These are phyloP conservation scores for Yarrowia divulgata DNA, from an alignment of 805 yeast genomes.

Conservation along the genomic window DNA sequence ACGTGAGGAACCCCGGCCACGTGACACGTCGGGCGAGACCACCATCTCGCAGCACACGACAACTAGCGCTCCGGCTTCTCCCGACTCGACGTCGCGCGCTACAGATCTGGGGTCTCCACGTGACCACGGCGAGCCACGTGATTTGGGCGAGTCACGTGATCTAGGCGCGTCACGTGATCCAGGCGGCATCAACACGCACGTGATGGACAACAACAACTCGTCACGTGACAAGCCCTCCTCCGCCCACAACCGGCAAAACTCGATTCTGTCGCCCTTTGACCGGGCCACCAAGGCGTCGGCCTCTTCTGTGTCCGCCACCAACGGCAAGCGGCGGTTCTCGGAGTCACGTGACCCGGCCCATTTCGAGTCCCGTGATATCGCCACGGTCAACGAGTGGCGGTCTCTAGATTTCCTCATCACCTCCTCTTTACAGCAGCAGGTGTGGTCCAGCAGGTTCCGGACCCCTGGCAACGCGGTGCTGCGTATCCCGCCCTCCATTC, in stretches of 20 bases:
- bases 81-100: conserved; percentile 2
- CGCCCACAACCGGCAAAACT: conserved; percentile 25
- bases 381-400: conserved; percentile 33
- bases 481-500: conserved; percentile 5
- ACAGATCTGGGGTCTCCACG: conserved; percentile 24
- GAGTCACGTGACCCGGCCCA: conserved; percentile 15
- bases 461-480: conserved; percentile 23
- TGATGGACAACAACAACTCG: neutral
- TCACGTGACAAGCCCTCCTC: neutral
- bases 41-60: conserved; percentile 11
- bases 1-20: neutral
- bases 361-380: conserved; percentile 6
- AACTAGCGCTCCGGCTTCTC: conserved; percentile 2
- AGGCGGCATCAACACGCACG: neutral
- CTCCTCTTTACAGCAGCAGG: conserved; percentile 20
- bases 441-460: conserved; percentile 2
- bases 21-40: conserved; percentile 5
- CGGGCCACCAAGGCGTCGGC: neutral
- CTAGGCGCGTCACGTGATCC: conserved; percentile 9
- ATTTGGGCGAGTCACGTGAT: conserved; percentile 22
- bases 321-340: conserved; percentile 21
- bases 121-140: conserved; percentile 17
- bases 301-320: neutral
- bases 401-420: conserved; percentile 28
- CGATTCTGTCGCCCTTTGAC: conserved; percentile 14